Evolutionary conservation across 2,329 filamentous ascomycete genomes (phyloP).

Genomic region (Exserohilum rostratum): DNA sequence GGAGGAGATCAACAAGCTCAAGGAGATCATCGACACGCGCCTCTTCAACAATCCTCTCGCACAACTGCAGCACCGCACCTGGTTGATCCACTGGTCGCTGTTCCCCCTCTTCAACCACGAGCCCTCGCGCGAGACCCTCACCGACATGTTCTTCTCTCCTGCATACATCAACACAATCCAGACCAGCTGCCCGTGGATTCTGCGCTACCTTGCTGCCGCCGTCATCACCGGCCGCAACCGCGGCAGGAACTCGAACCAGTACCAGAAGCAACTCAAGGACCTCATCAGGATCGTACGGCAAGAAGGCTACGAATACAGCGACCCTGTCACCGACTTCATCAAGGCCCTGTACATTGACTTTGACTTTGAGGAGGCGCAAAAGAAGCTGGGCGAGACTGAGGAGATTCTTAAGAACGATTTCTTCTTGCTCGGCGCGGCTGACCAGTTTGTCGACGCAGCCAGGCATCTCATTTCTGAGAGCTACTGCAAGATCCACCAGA

Average conservation of each 20-base stretch:
- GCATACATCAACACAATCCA: constrained; percentile 99
- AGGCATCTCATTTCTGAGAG: constrained; percentile 97
- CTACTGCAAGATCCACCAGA: constrained; percentile 99
- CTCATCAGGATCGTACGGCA: constrained; percentile 93
- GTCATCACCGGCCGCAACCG: constrained; percentile 85
- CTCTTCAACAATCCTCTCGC: constrained; percentile 96
- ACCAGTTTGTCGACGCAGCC: constrained; percentile 90
- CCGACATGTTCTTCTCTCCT: constrained; percentile 96
- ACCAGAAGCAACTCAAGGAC: constrained; percentile 99
- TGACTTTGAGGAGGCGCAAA: constrained; percentile 95
- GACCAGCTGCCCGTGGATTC: constrained; percentile 94
- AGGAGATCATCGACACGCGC: constrained; percentile 84
- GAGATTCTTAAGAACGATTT: constrained; percentile 92
- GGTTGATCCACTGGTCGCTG: constrained; percentile 97
- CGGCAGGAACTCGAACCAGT: constrained; percentile 77
- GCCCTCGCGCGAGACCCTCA: constrained; percentile 83
- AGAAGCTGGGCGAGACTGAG: constrained; percentile 84
- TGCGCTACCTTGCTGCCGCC: constrained; percentile 90
- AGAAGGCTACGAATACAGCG: constrained; percentile 96
- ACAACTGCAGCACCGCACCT: constrained; percentile 94
- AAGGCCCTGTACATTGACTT: constrained; percentile 96
- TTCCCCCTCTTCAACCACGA: constrained; percentile 99
- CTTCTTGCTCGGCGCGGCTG: constrained; percentile 85
- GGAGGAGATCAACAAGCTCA: constrained; percentile 68
- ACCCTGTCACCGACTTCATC: constrained; percentile 95